phyloP scores from a whole-genome alignment of 2,329 filamentous ascomycete species.

The Penicillium sp. region DNA sequence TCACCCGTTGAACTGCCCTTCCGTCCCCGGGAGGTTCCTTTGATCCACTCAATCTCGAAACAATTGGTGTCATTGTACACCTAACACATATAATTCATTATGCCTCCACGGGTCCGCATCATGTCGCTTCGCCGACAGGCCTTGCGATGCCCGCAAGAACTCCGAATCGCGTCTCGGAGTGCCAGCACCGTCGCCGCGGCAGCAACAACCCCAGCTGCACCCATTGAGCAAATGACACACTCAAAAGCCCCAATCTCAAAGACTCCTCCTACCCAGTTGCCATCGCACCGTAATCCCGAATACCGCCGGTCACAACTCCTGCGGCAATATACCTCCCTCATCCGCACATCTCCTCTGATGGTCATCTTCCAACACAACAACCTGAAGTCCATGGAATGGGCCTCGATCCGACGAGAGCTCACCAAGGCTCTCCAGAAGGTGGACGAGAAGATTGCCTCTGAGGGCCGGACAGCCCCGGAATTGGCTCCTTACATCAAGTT shows the following conservation, averaged over 20 bases:
- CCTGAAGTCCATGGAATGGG: conserved; percentile 75
- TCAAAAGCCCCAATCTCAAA: conserved; percentile 55
- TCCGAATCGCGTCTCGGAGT: conserved; percentile 47
- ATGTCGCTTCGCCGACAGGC: conserved; percentile 46
- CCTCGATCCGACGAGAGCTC: conserved; percentile 73
- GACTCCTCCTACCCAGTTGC: conserved; percentile 74
- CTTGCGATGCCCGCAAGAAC: conserved; percentile 46
- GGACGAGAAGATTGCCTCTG: conserved; percentile 70
- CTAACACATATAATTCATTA: conserved; percentile 39
- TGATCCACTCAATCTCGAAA: conserved; percentile 18
- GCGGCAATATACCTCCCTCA: conserved; percentile 83
- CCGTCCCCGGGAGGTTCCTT: conserved; percentile 20
- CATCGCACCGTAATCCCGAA: conserved; percentile 83
- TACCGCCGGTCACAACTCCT: conserved; percentile 89
- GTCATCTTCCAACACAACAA: conserved; percentile 87
- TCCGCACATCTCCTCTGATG: conserved; percentile 83
- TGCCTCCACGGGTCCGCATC: conserved; percentile 61
- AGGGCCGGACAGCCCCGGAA: conserved; percentile 48
- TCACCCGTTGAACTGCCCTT: conserved; percentile 28
- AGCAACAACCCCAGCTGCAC: conserved; percentile 59
- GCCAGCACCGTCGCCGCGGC: conserved; percentile 54
- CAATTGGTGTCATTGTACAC: conserved; percentile 18
- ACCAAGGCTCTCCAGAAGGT: conserved; percentile 65
- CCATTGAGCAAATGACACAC: conserved; percentile 56
- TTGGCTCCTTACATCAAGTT: conserved; percentile 72